phyloP scores from a whole-genome alignment of 345 rosid species.

The Eutrema heterophyllum region DNA sequence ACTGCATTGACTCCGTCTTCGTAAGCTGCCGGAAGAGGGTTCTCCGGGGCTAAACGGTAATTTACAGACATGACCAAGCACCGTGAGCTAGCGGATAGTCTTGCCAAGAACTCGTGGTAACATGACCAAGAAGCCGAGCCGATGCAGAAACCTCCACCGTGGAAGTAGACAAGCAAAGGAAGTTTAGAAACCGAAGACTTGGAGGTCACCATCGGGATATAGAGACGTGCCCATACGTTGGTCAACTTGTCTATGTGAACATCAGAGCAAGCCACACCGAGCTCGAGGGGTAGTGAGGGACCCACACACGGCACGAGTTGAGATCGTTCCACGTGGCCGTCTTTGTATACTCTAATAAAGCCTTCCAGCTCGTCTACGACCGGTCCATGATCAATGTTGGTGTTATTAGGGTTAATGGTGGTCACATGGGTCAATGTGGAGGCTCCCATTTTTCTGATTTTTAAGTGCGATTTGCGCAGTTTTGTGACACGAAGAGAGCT shows the following conservation, averaged over 20 bases:
- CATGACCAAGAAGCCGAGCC: slow-evolving; percentile 65
- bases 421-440: slow-evolving; percentile 15
- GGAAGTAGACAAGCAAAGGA: slow-evolving; percentile 57
- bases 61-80: slow-evolving; percentile 50
- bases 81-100: slow-evolving; percentile 35
- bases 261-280: slow-evolving; percentile 49
- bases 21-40: slow-evolving; percentile 57
- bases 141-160: slow-evolving; percentile 65
- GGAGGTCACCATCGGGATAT: slow-evolving; percentile 40
- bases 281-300: slow-evolving; percentile 35
- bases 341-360: slow-evolving; percentile 55
- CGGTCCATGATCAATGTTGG: slow-evolving; percentile 30
- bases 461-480: not conserved
- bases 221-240: slow-evolving; percentile 64
- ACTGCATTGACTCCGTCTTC: slow-evolving; percentile 58
- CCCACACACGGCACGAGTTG: slow-evolving; percentile 46
- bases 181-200: slow-evolving; percentile 33
- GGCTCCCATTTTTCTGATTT: slow-evolving; percentile 24
- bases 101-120: slow-evolving; percentile 53
- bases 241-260: slow-evolving; percentile 43
- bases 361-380: slow-evolving; percentile 58
- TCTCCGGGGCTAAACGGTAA: slow-evolving; percentile 61
- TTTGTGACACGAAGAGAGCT: slow-evolving; percentile 10
- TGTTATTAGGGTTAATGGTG: slow-evolving; percentile 19
- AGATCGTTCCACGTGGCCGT: slow-evolving; percentile 63